These are phyloP conservation scores for Paratinospora sagittata DNA, from an alignment of 164 flowering plant genomes.

Conservation along the genomic window DNA sequence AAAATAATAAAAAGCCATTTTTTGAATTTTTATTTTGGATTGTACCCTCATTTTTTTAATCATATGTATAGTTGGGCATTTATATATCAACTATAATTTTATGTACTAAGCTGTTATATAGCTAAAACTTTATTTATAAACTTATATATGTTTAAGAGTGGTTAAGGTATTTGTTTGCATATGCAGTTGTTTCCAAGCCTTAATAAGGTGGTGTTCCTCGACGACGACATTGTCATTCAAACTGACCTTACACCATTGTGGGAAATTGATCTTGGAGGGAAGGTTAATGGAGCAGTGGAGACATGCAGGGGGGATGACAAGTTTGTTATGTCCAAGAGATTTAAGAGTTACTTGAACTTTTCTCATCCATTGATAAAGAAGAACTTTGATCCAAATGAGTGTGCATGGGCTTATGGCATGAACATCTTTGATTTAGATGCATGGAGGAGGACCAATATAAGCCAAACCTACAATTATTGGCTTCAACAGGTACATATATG, in stretches of 20 bases:
- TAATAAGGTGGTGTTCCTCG: slow-evolving; percentile 82
- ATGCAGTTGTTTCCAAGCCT: slow-evolving; percentile 91
- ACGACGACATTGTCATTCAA: slow-evolving; percentile 91
- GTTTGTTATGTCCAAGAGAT: slow-evolving; percentile 84
- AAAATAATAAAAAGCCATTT: too few species aligned
- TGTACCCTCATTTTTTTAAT: too few species aligned
- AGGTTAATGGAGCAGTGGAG: slow-evolving; percentile 97
- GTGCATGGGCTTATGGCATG: slow-evolving; percentile 99
- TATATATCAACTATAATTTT: too few species aligned
- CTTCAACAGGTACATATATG: slow-evolving; percentile 60
- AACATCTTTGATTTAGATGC: slow-evolving; percentile 84
- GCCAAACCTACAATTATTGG: slow-evolving; percentile 75
- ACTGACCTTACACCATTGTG: slow-evolving; percentile 83
- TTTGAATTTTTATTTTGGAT: too few species aligned
- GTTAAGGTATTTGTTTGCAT: too few species aligned
- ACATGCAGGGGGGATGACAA: slow-evolving; percentile 89
- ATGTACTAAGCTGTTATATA: too few species aligned
- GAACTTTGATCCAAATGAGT: slow-evolving; percentile 70
- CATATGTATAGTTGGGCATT: too few species aligned
- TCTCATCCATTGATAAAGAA: slow-evolving; percentile 73
- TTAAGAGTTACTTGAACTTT: slow-evolving; percentile 89
- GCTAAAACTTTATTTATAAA: too few species aligned
- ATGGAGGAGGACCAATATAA: slow-evolving; percentile 89
- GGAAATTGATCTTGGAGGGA: slow-evolving; percentile 88
- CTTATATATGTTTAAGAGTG: too few species aligned